Conservation (phyloP, 345 rosid species). For the Populus pruinosa region DNA sequence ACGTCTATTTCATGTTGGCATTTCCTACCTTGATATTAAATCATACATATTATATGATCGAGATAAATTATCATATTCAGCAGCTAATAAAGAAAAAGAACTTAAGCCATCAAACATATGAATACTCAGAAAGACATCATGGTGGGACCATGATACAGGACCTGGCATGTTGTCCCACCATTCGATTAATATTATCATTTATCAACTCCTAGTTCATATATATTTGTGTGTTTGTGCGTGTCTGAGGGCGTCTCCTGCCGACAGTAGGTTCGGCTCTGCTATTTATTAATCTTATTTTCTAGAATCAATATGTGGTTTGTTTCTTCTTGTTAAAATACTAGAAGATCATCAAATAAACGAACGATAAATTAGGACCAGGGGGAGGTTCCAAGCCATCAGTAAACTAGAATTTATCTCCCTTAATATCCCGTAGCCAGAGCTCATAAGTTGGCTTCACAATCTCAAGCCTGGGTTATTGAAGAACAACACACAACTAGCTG, state of each 20-base stretch:
- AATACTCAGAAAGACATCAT: background rate
- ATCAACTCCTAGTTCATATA: background rate
- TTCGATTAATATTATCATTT: background rate
- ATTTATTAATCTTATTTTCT: background rate
- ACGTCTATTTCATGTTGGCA: constrained; percentile 1
- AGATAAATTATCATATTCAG: background rate
- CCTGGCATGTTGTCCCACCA: constrained; percentile 10
- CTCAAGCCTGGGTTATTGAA: background rate
- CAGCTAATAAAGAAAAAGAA: background rate
- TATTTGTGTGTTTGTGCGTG: background rate
- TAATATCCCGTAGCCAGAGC: background rate
- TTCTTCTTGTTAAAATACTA: background rate
- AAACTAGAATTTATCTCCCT: background rate
- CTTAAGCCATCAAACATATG: background rate
- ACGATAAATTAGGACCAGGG: background rate
- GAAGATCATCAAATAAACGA: background rate
- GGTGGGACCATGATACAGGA: background rate
- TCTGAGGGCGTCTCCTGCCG: background rate
- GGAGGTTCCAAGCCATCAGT: background rate
- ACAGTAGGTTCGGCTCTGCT: constrained; percentile 8
- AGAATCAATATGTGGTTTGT: background rate
- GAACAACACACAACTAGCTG: background rate
- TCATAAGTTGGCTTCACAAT: background rate
- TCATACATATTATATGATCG: background rate
- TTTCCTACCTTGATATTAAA: background rate